Conservation (phyloP, 768 basidiomycete species). For the Leccinellum luteum region DNA sequence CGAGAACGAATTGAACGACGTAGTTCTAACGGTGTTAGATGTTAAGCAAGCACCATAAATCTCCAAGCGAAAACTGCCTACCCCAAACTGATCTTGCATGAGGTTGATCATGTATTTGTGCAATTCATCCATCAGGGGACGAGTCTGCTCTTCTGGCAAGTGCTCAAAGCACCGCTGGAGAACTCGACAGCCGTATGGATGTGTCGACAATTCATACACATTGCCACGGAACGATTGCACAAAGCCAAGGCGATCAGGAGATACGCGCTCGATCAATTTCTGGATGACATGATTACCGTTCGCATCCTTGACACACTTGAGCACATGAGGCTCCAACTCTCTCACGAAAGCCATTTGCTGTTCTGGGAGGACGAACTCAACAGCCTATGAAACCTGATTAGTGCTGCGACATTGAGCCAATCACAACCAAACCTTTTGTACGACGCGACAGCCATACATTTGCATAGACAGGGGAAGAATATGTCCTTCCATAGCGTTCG, state of each 20-base stretch:
- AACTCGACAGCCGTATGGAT: slow-evolving; percentile 93
- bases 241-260: slow-evolving; percentile 73
- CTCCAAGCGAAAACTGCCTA: slow-evolving; percentile 36
- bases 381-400: slow-evolving; percentile 50
- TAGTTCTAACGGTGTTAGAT: slow-evolving; percentile 63
- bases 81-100: slow-evolving; percentile 91
- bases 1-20: slow-evolving; percentile 91
- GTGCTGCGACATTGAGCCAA: not conserved
- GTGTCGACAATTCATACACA: slow-evolving; percentile 77
- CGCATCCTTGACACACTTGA: slow-evolving; percentile 84
- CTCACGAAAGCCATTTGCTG: slow-evolving; percentile 74
- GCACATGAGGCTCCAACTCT: slow-evolving; percentile 76
- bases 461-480: slow-evolving; percentile 77
- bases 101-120: slow-evolving; percentile 66
- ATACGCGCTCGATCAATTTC: slow-evolving; percentile 80
- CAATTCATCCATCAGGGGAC: slow-evolving; percentile 79
- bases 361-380: slow-evolving; percentile 76
- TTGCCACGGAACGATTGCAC: slow-evolving; percentile 73
- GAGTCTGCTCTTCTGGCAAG: slow-evolving; percentile 63
- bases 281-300: slow-evolving; percentile 97
- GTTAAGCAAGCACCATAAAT: not conserved
- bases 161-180: slow-evolving; percentile 91
- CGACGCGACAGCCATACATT: slow-evolving; percentile 96
- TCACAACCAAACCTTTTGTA: slow-evolving; percentile 68
- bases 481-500: slow-evolving; percentile 72